These are phyloP conservation scores for Cutaneotrichosporon cutaneum DNA, from an alignment of 1,284 basidiomycete genomes.

Conservation along the genomic window DNA sequence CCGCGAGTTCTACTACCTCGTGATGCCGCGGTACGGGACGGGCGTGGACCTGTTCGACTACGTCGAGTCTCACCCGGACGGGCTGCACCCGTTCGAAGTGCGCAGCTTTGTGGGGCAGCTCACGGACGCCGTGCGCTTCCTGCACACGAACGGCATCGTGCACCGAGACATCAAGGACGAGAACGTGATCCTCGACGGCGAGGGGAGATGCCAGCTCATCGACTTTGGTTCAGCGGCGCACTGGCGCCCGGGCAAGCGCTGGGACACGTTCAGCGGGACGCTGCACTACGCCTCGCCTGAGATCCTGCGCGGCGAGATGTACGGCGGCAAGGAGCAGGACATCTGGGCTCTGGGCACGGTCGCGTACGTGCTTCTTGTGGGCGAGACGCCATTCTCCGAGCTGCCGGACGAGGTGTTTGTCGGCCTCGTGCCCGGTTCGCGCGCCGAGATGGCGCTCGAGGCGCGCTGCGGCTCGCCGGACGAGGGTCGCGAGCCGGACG, in stretches of 20 bases:
- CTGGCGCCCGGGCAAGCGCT: constrained; percentile 80
- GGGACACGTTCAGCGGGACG: constrained; percentile 86
- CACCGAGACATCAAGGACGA: constrained; percentile 99
- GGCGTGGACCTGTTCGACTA: constrained; percentile 87
- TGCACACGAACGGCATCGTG: constrained; percentile 89
- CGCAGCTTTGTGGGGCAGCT: constrained; percentile 90
- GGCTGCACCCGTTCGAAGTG: constrained; percentile 72
- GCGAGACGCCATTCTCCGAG: constrained; percentile 85
- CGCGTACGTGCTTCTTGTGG: constrained; percentile 89
- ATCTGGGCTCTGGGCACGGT: constrained; percentile 99
- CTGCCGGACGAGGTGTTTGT: constrained; percentile 47
- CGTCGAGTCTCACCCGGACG: constrained; percentile 84
- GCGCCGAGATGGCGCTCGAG: constrained; percentile 38
- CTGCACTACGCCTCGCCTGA: constrained; percentile 96
- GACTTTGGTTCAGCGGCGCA: constrained; percentile 74
- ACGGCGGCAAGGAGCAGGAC: constrained; percentile 94
- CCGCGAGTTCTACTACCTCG: constrained; percentile 86
- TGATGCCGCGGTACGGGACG: constrained; percentile 57
- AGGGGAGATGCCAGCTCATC: constrained; percentile 77
- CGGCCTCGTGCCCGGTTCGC: constrained; percentile 33
- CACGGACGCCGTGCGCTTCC: constrained; percentile 84
- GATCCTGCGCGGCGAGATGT: constrained; percentile 90
- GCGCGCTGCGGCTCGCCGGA: constrained; percentile 39
- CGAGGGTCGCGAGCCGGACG: constrained; percentile 47
- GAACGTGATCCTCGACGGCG: constrained; percentile 68